phyloP scores from a whole-genome alignment of 306 rosid species.

The Cicer bijugum region DNA sequence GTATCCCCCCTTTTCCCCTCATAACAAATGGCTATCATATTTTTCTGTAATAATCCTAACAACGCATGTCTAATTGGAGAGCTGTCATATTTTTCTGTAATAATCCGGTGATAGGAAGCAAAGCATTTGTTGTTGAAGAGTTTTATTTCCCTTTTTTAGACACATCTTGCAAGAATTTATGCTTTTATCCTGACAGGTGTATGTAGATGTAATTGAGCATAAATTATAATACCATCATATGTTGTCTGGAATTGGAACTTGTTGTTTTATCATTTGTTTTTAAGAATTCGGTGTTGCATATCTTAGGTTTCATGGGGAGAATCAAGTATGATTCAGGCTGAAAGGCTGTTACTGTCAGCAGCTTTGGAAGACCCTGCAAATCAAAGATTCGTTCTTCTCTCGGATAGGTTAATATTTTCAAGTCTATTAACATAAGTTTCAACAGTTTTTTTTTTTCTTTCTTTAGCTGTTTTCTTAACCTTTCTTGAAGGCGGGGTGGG shows the following conservation, averaged over 20 bases:
- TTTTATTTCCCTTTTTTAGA: not conserved
- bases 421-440: slow-evolving; percentile 13
- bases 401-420: slow-evolving; percentile 71
- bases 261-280: slow-evolving; percentile 6
- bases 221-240: not conserved
- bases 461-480: not conserved
- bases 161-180: not conserved
- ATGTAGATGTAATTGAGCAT: slow-evolving; percentile 28
- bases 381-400: slow-evolving; percentile 93
- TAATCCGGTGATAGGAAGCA: not conserved
- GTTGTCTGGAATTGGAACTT: not conserved
- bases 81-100: not conserved
- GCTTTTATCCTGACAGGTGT: not conserved
- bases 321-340: slow-evolving; percentile 65
- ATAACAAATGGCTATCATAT: not conserved
- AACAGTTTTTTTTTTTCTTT: not conserved
- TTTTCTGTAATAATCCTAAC: not conserved
- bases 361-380: slow-evolving; percentile 91
- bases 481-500: not conserved
- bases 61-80: no score
- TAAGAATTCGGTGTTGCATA: slow-evolving; percentile 32
- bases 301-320: slow-evolving; percentile 67
- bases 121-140: slow-evolving; percentile 15
- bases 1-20: not conserved
- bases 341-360: slow-evolving; percentile 54